phyloP scores from a whole-genome alignment of 306 rosid species.

The Alnus rubra region DNA sequence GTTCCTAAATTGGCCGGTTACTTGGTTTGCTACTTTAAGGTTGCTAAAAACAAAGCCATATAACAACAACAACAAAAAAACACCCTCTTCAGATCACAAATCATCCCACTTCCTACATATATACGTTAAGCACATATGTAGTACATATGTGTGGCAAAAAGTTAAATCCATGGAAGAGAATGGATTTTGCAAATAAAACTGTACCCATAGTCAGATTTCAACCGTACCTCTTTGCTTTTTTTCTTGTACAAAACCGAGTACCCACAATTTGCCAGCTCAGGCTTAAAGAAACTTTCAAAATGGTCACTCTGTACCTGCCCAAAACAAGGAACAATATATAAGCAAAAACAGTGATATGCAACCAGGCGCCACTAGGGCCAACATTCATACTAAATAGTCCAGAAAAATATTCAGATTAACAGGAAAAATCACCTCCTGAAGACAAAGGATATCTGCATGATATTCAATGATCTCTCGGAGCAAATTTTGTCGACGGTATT shows the following conservation, averaged over 20 bases:
- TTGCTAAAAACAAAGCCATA: not conserved
- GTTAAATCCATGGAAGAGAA: not conserved
- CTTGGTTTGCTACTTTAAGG: not conserved
- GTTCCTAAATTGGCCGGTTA: not conserved
- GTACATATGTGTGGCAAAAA: not conserved
- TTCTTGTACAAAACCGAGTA: conserved; percentile 35
- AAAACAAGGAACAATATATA: not conserved
- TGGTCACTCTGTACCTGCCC: conserved; percentile 40
- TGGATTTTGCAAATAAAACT: not conserved
- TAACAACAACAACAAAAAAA: not conserved
- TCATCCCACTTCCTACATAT: not conserved
- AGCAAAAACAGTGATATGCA: not conserved
- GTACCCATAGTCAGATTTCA: not conserved
- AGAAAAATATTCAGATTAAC: not conserved
- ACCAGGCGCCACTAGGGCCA: not conserved
- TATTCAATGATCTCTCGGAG: conserved; percentile 35
- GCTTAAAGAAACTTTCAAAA: conserved; percentile 35
- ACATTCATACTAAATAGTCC: not conserved
- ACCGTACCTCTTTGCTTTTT: conserved; percentile 19
- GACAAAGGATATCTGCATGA: conserved; percentile 43
- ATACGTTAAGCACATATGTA: not conserved
- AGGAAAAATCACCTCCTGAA: conserved; percentile 42
- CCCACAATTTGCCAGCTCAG: conserved; percentile 34
- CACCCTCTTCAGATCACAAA: not conserved
- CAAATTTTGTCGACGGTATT: conserved; percentile 31